Conservation (phyloP, 257 asterid species). For the Nicotiana knightiana region DNA sequence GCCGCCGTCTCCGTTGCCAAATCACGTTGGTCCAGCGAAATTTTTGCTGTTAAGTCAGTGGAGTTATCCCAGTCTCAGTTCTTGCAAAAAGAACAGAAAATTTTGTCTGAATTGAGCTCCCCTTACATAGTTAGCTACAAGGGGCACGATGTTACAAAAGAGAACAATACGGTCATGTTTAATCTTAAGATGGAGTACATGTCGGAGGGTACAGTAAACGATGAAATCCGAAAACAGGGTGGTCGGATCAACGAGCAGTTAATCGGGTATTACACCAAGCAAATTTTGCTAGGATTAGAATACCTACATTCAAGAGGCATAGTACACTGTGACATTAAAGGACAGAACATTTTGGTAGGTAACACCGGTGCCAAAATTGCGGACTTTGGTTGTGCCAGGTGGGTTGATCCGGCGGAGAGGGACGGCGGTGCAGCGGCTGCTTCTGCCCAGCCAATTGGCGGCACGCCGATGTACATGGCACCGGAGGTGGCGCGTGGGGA, state of each 20-base stretch:
- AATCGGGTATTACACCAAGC: conserved; percentile 32
- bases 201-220: conserved; percentile 37
- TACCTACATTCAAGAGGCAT: conserved; percentile 56
- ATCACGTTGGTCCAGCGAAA: conserved; percentile 14
- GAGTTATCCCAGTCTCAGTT: conserved; percentile 39
- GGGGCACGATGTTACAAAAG: conserved; percentile 42
- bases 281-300: conserved; percentile 44
- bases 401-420: not conserved
- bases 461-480: conserved; percentile 78
- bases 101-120: conserved; percentile 32
- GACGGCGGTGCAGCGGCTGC: rapidly evolving
- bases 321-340: conserved; percentile 78
- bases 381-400: conserved; percentile 72
- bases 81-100: conserved; percentile 43
- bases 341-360: conserved; percentile 48
- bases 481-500: conserved; percentile 78
- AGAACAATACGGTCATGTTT: conserved; percentile 28
- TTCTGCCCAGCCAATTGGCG: conserved; percentile 17
- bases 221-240: conserved; percentile 20
- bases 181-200: conserved; percentile 55
- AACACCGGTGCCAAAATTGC: conserved; percentile 46
- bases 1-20: conserved; percentile 59
- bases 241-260: conserved; percentile 36
- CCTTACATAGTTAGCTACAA: conserved; percentile 45
- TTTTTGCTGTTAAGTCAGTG: conserved; percentile 58